Base-by-base conservation (phyloP, 306 rosid genomes). In the Nissolia schottii region DNA sequence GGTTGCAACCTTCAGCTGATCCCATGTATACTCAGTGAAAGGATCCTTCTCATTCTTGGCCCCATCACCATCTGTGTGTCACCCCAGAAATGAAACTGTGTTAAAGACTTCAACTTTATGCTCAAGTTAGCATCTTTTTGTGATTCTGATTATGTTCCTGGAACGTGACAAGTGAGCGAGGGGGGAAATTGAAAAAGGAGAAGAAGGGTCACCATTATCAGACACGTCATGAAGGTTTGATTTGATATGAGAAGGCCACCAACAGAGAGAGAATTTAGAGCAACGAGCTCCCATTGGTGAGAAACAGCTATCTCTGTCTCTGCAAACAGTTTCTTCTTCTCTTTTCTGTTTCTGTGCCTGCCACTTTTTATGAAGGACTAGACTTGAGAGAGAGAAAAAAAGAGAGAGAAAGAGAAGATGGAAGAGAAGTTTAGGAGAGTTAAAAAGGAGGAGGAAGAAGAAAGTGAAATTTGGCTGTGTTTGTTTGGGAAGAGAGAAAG, bases 251-350 rank as follows among this genome's bases (percentile, higher is more conserved):
- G 93, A 92, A n/a, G 96, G 84, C 88, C 97, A 91, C 83, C 92
- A 95, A 64, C 97, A 95, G 14, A 87, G 82, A 51, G 96, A 79
- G 46, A 85, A 73, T 71, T 82, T 95, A 75, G 99, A 95, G 89
- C 97, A 95, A 74, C 96, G 90, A 88, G 72, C 93, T 84, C 99
- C 99, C 99, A 95, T 95, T 80, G 82, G 85, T 57, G 11, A 79
- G 58, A 67, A 45, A 46, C 23, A 28, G 3, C 10, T 60, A 10
- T 59, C 37, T 37, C 19, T 64, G 45, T 80, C 71, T 64, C 48
- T 51, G 10, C 13, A 48, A n/a, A 10, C 22, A 19, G 15, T 69
- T 34, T 2, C 14, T 43, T 19, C 8, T 8, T 25, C 15, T 64
- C 32, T 63, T 40, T n/a, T 75, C 22, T 58, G 50, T 13, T 51